Percentiles rank a stretch among this genome's conserved stretches.
phyloP scores from a whole-genome alignment of 2,329 filamentous ascomycete species.

The Chrysosporium queenslandicum region DNA sequence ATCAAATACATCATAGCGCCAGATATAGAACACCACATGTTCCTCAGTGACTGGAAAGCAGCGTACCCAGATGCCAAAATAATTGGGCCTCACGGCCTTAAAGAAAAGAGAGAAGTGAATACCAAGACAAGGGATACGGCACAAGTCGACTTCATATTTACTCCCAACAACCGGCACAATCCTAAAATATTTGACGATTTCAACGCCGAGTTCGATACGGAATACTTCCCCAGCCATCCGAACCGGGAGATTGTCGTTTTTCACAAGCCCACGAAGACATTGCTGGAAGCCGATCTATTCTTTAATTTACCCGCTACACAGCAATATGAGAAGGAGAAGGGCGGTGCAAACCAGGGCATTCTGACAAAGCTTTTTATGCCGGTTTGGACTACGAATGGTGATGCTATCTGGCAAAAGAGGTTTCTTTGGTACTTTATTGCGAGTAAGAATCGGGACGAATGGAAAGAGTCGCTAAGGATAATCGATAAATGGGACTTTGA shows the following conservation, averaged over 20 bases:
- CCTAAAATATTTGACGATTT: constrained; percentile 63
- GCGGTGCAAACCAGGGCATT: constrained; percentile 48
- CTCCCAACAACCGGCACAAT: constrained; percentile 42
- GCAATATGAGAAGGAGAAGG: constrained; percentile 59
- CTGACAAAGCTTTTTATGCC: constrained; percentile 48
- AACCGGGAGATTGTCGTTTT: constrained; percentile 85
- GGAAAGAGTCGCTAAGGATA: constrained; percentile 56
- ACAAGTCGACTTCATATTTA: constrained; percentile 60
- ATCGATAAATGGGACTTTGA: constrained; percentile 78
- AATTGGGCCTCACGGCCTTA: constrained; percentile 71
- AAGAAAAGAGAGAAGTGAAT: constrained; percentile 63
- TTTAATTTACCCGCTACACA: constrained; percentile 86
- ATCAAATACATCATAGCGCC: constrained; percentile 78
- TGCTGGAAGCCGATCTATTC: constrained; percentile 82
- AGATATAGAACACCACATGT: constrained; percentile 92
- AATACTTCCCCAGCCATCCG: constrained; percentile 67
- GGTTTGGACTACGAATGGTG: constrained; percentile 49
- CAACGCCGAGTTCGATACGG: constrained; percentile 73
- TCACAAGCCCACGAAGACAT: constrained; percentile 64
- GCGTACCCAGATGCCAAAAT: constrained; percentile 70
- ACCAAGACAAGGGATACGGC: constrained; percentile 44
- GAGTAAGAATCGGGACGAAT: constrained; percentile 53
- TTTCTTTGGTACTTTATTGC: constrained; percentile 69
- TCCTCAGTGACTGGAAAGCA: constrained; percentile 71
- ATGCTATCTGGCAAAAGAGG: constrained; percentile 64